Base-by-base conservation (phyloP, 2,329 filamentous ascomycete genomes). In the Lachnellula cervina region DNA sequence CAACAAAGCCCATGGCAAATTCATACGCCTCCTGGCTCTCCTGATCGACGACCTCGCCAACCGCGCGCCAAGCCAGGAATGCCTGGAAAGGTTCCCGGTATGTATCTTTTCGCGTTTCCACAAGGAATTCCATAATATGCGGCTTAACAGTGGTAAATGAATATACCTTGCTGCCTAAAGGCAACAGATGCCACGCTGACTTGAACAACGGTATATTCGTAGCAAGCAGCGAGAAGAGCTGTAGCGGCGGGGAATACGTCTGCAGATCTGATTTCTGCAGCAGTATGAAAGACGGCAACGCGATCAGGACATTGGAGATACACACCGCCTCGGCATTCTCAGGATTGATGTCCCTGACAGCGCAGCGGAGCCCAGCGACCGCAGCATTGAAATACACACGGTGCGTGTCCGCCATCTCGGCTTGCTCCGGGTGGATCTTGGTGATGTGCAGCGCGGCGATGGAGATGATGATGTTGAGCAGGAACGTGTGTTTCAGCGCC, bases 371-470 rank as follows among this genome's bases (percentile, higher is more conserved):
- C 11, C 49, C 32, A 28, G 43, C 21, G 37, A 58, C 21, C 28
- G 58, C 44, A 34, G 53, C 51, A 21, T 52, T 48, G 32, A 55
- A 55, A 51, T 59, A 59, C n/a, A 50, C 45, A 19, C 49, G 52
- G 44, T 51, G 50, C 37, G 46, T 53, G 19, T 55, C 51, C 4
- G 38, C 35, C 40, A 55, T 52, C n/a, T 54, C 55, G 16, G 25
- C n/a, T 16, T 51, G 23, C 8, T 46, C 46, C 4, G 58, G 55
- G 4, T 58, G 40, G 14, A 43, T 40, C n/a, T 50, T 55, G 8
- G 46, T 21, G 19, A 59, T 46, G 32, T 59, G 55, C 44, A 56
- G 42, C 16, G 54, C 54, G 7, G 54, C 28, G 14, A 56, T 49
- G 17, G 54, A 52, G 21, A 56, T 43, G 16, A 56, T 52, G 28